Percentiles rank a stretch among this genome's conserved stretches.
Conservation (phyloP, 2,329 filamentous ascomycete species). For the Xylariaceae sp. region DNA sequence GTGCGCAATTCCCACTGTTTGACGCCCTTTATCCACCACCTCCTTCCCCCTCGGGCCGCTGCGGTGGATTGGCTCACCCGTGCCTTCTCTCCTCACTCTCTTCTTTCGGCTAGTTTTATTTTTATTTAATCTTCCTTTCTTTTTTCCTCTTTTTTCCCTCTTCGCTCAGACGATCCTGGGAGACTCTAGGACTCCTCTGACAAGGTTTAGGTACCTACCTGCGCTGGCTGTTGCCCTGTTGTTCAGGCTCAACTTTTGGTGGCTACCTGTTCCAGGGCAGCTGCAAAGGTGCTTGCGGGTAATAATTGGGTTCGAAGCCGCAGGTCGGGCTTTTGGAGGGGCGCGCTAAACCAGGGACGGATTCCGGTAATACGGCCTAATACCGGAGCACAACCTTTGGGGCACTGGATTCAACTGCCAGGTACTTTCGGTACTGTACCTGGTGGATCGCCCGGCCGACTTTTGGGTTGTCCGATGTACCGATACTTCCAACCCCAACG, state of each 20-base stretch:
- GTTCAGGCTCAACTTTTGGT: constrained; percentile 21
- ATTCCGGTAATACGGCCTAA: constrained; percentile 15
- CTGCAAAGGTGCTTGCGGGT: constrained; percentile 20
- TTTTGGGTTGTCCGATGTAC: constrained; percentile 21
- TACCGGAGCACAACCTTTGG: constrained; percentile 32
- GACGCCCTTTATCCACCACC: neutral
- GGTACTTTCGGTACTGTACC: too few species aligned
- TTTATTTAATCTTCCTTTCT: neutral
- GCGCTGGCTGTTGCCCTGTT: neutral
- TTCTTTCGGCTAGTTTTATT: neutral
- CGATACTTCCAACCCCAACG: constrained; percentile 33
- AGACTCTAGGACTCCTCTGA: constrained; percentile 10
- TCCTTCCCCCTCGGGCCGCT: neutral
- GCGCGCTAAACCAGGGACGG: constrained; percentile 25
- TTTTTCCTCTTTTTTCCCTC: neutral
- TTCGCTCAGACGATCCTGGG: too few species aligned
- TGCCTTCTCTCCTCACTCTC: too few species aligned
- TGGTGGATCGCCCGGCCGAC: constrained; percentile 2
- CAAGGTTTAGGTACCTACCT: constrained; percentile 1
- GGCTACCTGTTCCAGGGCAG: neutral
- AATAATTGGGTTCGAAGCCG: constrained; percentile 18
- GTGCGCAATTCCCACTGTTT: neutral
- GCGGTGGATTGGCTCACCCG: neutral
- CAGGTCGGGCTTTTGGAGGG: constrained; percentile 24
- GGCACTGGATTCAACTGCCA: constrained; percentile 13